Evolutionary conservation across 768 basidiomycete species (phyloP), one percentile per base, ranked within the genome.

Genomic region (Agrocybe pediades): DNA sequence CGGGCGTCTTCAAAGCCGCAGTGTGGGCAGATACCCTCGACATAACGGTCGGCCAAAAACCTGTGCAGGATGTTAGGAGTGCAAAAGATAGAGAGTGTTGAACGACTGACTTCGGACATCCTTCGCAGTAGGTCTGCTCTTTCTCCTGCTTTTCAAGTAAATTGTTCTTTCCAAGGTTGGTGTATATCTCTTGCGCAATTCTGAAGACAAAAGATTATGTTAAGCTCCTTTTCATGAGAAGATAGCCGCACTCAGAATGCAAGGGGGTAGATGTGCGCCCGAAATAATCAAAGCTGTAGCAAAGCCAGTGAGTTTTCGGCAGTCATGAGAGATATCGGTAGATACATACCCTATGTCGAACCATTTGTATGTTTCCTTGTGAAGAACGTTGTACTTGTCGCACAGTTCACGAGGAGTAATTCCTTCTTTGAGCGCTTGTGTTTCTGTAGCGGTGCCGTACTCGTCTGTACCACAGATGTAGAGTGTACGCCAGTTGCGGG

Each of bases 391-490:
- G 68, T 98, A 98, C 72, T 95, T 95, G 71, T 95, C 90, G 68
- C 94, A 97, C 1, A 98, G 77, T 60, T 86, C 83, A 56, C 75
- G 76, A 0, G 94, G 90, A 9, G 90, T 85, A 33, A 95, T 69
- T 0, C 86, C 84, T 67, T 96, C 93, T 65, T 94, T 93, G 54
- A 93, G 69, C 3, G 97, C 96, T 69, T 97, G 95, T 2, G 95
- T 98, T 76, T 99, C 97, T 0, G 97, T 97, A 0, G 97, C 96
- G 6, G 97, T 99, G n/a, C 97, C 97, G 64, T 99, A 99, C 71
- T 99, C 97, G 66, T 99, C 97, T 3, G 97, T 98, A 23, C 97
- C 97, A 70, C 97, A 99, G 51, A 99, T 81, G 68, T 96, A 99
- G 26, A 98, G 78, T 0, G 94, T 96, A 41, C 87, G 85, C 62